These are phyloP conservation scores for Ophiostoma australiae DNA, from an alignment of 2,329 filamentous ascomycete genomes.

Conservation along the genomic window DNA sequence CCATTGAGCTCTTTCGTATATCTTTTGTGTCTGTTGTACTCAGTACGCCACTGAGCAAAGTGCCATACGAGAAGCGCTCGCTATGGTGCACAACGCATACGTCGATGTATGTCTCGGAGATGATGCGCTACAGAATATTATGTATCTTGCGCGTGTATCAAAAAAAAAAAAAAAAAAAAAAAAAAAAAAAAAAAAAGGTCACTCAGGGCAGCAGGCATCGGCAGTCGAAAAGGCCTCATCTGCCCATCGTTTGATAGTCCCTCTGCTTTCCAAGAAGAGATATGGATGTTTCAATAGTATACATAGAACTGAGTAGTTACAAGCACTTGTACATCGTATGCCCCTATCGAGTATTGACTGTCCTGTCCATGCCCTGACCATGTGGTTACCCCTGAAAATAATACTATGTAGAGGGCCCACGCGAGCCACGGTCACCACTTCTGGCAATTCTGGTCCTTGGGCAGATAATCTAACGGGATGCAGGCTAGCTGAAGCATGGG, in stretches of 20 bases:
- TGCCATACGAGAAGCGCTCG: background rate
- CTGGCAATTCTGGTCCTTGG: background rate
- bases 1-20: background rate
- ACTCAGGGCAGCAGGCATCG: background rate
- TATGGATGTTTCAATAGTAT: background rate
- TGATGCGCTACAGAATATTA: background rate
- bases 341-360: background rate
- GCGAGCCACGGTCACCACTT: background rate
- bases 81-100: background rate
- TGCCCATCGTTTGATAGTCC: background rate
- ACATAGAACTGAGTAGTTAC: background rate
- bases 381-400: background rate
- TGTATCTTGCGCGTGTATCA: background rate
- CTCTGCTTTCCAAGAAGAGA: background rate
- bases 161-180: no score
- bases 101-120: slow-evolving; percentile 1
- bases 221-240: slow-evolving; percentile 3
- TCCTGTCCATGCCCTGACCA: background rate
- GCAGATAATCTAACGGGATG: slow-evolving; percentile 16
- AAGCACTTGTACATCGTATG: background rate
- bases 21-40: background rate
- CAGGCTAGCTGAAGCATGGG: slow-evolving; percentile 15
- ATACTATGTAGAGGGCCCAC: background rate
- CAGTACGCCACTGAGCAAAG: background rate
- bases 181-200: no score